Conservation (phyloP, 106 monocot genomes). For the Posidonia australis region DNA sequence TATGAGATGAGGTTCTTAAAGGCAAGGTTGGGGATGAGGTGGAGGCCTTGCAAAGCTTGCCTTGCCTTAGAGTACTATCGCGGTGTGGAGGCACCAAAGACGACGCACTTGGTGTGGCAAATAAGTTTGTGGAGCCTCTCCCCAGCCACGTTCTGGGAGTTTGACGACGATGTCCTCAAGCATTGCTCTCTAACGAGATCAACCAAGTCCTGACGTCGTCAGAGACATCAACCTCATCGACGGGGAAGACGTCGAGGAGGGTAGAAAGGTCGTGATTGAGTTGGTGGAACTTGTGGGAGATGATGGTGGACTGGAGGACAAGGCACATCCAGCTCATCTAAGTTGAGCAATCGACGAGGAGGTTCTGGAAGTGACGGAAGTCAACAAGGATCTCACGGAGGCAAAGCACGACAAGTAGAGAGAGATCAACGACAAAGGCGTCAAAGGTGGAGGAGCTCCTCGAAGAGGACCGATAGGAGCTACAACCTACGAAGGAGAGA, state of each 20-base stretch:
- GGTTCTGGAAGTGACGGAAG: slow-evolving; percentile 48
- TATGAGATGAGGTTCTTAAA: slow-evolving; percentile 52
- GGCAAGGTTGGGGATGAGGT: slow-evolving; percentile 51
- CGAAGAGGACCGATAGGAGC: slow-evolving; percentile 43
- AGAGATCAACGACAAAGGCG: neutral
- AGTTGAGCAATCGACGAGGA: slow-evolving; percentile 32
- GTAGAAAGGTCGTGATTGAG: slow-evolving; percentile 41
- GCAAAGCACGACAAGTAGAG: slow-evolving; percentile 27
- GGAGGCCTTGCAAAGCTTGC: slow-evolving; percentile 30
- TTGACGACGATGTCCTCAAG: slow-evolving; percentile 14
- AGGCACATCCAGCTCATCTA: slow-evolving; percentile 36
- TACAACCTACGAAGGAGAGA: slow-evolving; percentile 30
- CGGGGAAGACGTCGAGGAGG: slow-evolving; percentile 50
- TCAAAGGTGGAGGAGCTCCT: slow-evolving; percentile 27
- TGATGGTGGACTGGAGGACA: slow-evolving; percentile 27
- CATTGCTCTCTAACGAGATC: slow-evolving; percentile 46
- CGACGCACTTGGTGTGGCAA: slow-evolving; percentile 69
- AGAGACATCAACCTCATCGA: slow-evolving; percentile 28
- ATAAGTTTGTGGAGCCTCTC: slow-evolving; percentile 46
- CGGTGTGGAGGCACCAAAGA: slow-evolving; percentile 56
- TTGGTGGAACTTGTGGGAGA: slow-evolving; percentile 33
- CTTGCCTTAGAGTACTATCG: slow-evolving; percentile 36
- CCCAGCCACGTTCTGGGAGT: slow-evolving; percentile 12
- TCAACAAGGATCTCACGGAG: slow-evolving; percentile 41
- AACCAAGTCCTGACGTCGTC: slow-evolving; percentile 49